These are phyloP conservation scores for Scheffersomyces stambukii DNA, from an alignment of 1,139 yeast species.

Conservation along the genomic window DNA sequence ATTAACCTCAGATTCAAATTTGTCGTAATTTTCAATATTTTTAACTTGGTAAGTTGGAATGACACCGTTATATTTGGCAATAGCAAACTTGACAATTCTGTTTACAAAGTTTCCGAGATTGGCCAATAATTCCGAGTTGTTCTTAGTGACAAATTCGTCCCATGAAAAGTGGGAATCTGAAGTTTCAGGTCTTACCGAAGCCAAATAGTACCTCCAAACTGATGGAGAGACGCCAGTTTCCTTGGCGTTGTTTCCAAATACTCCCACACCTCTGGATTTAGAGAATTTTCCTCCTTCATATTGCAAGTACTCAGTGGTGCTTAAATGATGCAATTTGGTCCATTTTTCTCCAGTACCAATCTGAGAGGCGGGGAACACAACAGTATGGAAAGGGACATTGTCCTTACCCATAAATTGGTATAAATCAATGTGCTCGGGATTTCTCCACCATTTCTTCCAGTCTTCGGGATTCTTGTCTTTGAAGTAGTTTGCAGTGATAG, in stretches of 20 bases:
- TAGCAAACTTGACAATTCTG: conserved; percentile 84
- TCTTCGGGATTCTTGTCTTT: conserved; percentile 51
- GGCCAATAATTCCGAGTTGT: conserved; percentile 88
- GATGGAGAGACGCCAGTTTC: conserved; percentile 88
- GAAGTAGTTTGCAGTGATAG: conserved; percentile 92
- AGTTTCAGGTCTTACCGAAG: conserved; percentile 90
- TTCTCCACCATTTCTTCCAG: conserved; percentile 85
- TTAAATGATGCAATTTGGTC: conserved; percentile 88
- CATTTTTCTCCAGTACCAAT: conserved; percentile 84
- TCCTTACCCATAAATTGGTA: conserved; percentile 99
- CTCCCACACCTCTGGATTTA: conserved; percentile 95
- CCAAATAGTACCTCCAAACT: conserved; percentile 96
- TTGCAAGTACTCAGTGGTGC: conserved; percentile 93
- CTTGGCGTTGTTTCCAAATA: conserved; percentile 95
- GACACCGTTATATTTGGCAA: conserved; percentile 89
- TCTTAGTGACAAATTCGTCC: conserved; percentile 91
- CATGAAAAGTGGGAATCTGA: conserved; percentile 96
- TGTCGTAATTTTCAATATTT: conserved; percentile 46
- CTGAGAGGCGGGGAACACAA: conserved; percentile 90
- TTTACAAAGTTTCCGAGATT: conserved; percentile 96
- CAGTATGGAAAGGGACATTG: conserved; percentile 97
- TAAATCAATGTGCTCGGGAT: conserved; percentile 76
- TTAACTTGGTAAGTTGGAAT: conserved; percentile 58
- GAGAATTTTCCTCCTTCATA: conserved; percentile 98
- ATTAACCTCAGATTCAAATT: conserved; percentile 57